phyloP scores from a whole-genome alignment of 768 basidiomycete genomes.

The Boletus edulis region DNA sequence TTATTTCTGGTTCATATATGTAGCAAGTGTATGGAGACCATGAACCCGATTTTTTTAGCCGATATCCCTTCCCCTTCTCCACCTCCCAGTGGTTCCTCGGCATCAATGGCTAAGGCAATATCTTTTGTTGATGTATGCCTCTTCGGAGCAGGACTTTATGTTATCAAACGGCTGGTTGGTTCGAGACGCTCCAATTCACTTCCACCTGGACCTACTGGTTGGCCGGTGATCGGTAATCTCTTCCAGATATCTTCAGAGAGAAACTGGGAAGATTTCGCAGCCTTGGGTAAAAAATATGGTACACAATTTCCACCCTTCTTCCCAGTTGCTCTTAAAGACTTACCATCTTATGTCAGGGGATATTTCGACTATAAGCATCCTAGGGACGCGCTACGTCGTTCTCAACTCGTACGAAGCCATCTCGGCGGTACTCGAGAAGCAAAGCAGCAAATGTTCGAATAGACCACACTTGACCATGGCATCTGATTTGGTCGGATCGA shows the following conservation, averaged over 20 bases:
- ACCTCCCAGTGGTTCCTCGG: neutral
- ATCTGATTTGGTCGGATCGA: slow-evolving; percentile 18
- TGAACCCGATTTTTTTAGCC: no score
- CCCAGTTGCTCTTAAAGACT: neutral
- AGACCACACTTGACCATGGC: slow-evolving; percentile 19
- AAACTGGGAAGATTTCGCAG: slow-evolving; percentile 52
- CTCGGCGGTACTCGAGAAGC: slow-evolving; percentile 50
- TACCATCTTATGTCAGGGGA: slow-evolving; percentile 25
- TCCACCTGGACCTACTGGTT: slow-evolving; percentile 22
- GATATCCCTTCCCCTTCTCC: neutral
- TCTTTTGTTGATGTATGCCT: slow-evolving; percentile 6
- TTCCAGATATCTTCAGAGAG: slow-evolving; percentile 49
- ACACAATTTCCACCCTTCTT: slow-evolving; percentile 4
- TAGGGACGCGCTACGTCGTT: slow-evolving; percentile 48
- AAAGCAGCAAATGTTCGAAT: slow-evolving; percentile 50
- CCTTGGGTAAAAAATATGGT: slow-evolving; percentile 55
- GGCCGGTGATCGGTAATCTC: slow-evolving; percentile 52
- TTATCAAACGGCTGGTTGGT: slow-evolving; percentile 1
- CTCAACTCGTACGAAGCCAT: slow-evolving; percentile 46
- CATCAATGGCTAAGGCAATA: neutral
- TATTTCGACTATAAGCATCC: slow-evolving; percentile 23
- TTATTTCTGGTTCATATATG: no score
- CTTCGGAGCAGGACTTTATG: slow-evolving; percentile 18
- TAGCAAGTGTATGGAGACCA: no score
- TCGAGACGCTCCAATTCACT: neutral